These are phyloP conservation scores for Neofusicoccum ribis DNA, from an alignment of 2,329 filamentous ascomycete species.

Conservation along the genomic window DNA sequence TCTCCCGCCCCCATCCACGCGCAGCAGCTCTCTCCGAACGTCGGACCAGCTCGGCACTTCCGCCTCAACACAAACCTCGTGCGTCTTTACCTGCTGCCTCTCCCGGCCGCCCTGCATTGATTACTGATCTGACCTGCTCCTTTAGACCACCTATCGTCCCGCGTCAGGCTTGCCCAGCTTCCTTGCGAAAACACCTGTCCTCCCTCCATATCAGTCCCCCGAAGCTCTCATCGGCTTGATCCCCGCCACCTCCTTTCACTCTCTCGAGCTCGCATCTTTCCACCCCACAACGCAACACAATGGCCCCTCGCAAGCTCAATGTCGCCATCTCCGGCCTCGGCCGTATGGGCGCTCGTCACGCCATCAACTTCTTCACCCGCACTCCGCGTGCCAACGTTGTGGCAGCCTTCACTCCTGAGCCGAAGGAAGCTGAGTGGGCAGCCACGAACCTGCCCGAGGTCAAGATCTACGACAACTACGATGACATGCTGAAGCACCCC, in stretches of 20 bases:
- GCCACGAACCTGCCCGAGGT: conserved; percentile 53
- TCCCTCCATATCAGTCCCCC: neutral
- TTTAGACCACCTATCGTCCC: neutral
- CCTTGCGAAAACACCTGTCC: neutral
- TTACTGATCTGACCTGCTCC: neutral
- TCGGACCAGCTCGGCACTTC: neutral
- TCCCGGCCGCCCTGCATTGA: neutral
- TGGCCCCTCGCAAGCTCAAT: conserved; percentile 43
- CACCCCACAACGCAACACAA: conserved; percentile 23
- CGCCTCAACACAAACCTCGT: neutral
- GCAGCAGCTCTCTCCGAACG: neutral
- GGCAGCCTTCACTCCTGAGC: conserved; percentile 48
- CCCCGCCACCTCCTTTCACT: conserved; percentile 3
- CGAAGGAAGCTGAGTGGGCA: conserved; percentile 50
- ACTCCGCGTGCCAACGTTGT: conserved; percentile 49
- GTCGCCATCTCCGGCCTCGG: conserved; percentile 50
- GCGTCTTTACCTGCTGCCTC: neutral
- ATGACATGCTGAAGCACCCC: conserved; percentile 58
- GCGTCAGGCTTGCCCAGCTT: neutral
- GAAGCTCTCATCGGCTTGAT: neutral
- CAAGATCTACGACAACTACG: conserved; percentile 55
- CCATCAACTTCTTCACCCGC: conserved; percentile 48
- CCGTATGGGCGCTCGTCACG: conserved; percentile 52
- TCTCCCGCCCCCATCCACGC: neutral
- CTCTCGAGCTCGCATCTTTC: neutral